These are phyloP conservation scores for Trichoderma aggressivum DNA, from an alignment of 2,329 filamentous ascomycete species.

Conservation along the genomic window DNA sequence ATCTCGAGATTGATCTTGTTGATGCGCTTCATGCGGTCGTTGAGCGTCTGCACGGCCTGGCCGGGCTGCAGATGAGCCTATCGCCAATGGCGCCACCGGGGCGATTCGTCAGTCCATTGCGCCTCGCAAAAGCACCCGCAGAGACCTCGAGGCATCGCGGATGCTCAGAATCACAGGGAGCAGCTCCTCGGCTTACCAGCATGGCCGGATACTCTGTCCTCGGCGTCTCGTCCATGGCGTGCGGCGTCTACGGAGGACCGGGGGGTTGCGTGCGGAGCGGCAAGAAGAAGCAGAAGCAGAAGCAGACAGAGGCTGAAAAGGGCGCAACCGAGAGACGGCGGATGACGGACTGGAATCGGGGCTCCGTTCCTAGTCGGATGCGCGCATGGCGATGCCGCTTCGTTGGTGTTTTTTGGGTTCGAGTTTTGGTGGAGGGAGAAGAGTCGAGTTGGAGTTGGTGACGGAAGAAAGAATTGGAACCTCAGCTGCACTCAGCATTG, in stretches of 20 bases:
- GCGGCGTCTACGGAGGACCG: not conserved
- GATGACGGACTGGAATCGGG: conserved; percentile 20
- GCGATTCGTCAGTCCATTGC: conserved; percentile 10
- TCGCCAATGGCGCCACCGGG: conserved; percentile 5
- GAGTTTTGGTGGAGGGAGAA: not conserved
- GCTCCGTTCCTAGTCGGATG: conserved; percentile 18
- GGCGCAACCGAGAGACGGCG: not conserved
- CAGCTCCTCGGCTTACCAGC: conserved; percentile 63
- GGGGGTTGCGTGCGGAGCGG: not conserved
- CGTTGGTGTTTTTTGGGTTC: not conserved
- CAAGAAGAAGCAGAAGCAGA: not conserved
- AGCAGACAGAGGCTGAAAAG: not conserved
- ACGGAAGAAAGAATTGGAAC: not conserved
- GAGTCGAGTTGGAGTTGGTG: not conserved
- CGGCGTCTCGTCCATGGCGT: conserved; percentile 52
- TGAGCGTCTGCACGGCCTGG: conserved; percentile 77
- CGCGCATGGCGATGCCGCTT: conserved; percentile 23
- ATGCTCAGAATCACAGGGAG: not conserved
- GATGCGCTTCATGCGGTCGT: conserved; percentile 85
- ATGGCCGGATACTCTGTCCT: conserved; percentile 90
- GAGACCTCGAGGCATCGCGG: not conserved
- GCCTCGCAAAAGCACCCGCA: not conserved
- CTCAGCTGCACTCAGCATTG: too few species aligned
- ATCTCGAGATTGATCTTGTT: conserved; percentile 83
- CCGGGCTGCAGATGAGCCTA: conserved; percentile 77